Base-by-base conservation (phyloP, 805 yeast species). In the Myxozyma monticola region DNA sequence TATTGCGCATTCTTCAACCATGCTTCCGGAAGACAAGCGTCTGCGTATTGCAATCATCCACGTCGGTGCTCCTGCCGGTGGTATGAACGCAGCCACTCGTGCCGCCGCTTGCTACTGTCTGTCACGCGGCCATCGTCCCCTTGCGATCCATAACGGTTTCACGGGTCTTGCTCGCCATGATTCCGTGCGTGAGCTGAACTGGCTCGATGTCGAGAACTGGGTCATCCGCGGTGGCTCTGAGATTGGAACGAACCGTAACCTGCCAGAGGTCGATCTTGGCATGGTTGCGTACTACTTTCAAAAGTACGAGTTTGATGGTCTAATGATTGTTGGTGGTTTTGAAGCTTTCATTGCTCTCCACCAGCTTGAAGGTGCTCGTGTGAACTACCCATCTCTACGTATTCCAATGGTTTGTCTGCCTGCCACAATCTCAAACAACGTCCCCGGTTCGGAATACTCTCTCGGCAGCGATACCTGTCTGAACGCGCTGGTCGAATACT, bases 401-500 rank as follows among this genome's bases (percentile, higher is more conserved):
- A 89, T 93, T 59, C 99, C 99, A 56, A 84, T 91, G 87, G 85
- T 87, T 36, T 80, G 88, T 61, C 77, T 93, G 59, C 99, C 99
- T 9, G 91, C 98, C 2, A 93, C 99, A 1, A 88, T 93, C 58
- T 89, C 97, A 15, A 93, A 93, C 73, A 93, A 93, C 62, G 98
- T 93, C 42, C 99, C 99, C n/a, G 99, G 99, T 53, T 85, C 98
- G 1, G 97, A 93, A 70, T 89, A 89, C 70, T 89, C 97, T 0
- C 72, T 93, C 51, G 99, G 99, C 51, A 77, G 89, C 10, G 99
- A 93, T 68, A 93, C 99, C 9, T 95, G 99, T 75, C 74, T 93
- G 75, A 93, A 93, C 71, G 75, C 93, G 8, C 76, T 93, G 63
- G 88, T 89, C 56, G 82, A 85, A 50, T 93, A 93, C 75, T 91